Percentiles rank a stretch among this genome's conserved stretches.
Conservation (phyloP, 495 filamentous ascomycete species). For the Immersiella caudata region DNA sequence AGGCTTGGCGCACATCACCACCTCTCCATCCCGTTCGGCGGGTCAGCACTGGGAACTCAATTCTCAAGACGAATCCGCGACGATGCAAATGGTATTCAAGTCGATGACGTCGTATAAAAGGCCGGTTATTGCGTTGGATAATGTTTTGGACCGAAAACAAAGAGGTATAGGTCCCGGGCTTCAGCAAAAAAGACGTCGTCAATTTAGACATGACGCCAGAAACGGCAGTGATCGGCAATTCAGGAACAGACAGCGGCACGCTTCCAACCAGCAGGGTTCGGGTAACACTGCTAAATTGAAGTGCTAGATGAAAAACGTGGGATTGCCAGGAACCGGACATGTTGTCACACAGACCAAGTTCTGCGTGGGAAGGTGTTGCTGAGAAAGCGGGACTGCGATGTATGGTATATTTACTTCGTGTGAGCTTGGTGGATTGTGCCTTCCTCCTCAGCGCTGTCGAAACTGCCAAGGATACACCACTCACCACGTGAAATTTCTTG, state of each 20-base stretch:
- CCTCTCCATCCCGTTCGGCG: too few species aligned
- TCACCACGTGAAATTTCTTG: too few species aligned
- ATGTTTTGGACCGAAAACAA: background rate
- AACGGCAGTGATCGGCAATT: background rate
- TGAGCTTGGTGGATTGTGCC: background rate
- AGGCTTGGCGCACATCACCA: too few species aligned
- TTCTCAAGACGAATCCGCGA: too few species aligned
- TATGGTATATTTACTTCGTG: background rate
- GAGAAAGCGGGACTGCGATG: background rate
- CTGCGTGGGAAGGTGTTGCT: background rate
- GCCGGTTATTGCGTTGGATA: background rate
- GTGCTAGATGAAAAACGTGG: background rate
- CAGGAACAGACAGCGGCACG: background rate
- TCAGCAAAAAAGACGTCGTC: background rate
- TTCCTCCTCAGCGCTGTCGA: too few species aligned
- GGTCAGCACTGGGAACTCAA: too few species aligned
- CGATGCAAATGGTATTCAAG: background rate
- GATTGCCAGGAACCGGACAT: background rate
- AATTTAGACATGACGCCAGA: background rate
- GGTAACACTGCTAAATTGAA: background rate
- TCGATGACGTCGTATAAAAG: background rate
- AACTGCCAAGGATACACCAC: too few species aligned
- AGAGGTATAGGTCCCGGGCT: background rate
- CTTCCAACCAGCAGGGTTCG: background rate
- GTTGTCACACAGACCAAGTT: background rate